Percentiles rank a stretch among this genome's conserved stretches.
Conservation (phyloP, 306 rosid genomes). For the Vicia sativa region DNA sequence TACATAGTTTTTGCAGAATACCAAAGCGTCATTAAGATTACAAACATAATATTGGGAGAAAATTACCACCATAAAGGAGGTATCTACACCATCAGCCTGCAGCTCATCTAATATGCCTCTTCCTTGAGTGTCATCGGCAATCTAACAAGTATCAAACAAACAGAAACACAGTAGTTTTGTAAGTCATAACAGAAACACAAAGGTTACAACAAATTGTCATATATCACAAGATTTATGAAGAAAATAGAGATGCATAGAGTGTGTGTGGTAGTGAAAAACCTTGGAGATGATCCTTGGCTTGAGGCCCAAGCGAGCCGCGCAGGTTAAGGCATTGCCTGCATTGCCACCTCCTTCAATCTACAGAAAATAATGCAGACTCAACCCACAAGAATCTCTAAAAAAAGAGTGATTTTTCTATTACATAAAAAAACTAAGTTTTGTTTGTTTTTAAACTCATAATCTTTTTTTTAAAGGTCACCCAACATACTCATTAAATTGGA, state of each 20-base stretch:
- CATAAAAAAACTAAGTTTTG: neutral
- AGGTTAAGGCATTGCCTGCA: constrained; percentile 74
- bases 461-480: neutral
- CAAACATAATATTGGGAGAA: constrained; percentile 24
- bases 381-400: constrained; percentile 1
- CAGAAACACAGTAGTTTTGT: no score
- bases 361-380: constrained; percentile 34
- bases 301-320: constrained; percentile 75
- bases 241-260: neutral
- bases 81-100: constrained; percentile 72
- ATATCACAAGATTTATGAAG: neutral
- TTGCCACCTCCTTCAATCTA: constrained; percentile 93
- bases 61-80: constrained; percentile 66
- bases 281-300: constrained; percentile 74
- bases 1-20: neutral
- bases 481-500: neutral
- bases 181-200: constrained; percentile 8
- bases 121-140: constrained; percentile 81
- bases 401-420: neutral
- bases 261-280: constrained; percentile 43
- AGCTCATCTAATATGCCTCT: constrained; percentile 62
- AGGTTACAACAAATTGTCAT: no score
- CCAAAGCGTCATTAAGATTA: constrained; percentile 25
- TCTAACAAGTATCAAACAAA: constrained; percentile 42
- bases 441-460: neutral